Base-by-base conservation (phyloP, 1,139 yeast genomes). In the Debaryomyces robertsiae region DNA sequence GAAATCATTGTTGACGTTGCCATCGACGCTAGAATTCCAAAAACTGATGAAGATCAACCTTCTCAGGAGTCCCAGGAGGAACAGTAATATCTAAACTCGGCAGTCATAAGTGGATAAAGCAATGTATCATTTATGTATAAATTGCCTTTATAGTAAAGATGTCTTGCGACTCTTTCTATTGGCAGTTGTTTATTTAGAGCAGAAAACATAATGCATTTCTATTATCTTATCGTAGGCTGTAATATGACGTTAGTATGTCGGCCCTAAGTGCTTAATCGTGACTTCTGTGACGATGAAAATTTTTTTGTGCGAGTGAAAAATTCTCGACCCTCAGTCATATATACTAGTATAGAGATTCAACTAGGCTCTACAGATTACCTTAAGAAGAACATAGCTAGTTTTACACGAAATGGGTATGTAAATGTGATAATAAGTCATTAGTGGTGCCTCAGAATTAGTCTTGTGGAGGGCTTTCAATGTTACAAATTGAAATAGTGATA, bases 1-100 rank as follows among this genome's bases (percentile, higher is more conserved):
- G 67, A 66, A 40, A 64, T 82, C 45, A 65, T 71, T 39, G 80
- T 79, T 46, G 79, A 77, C 43, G 69, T 77, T 49, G 87, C 88
- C 24, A 65, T 81, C 49, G 82, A 80, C 54, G 65, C 71, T 19
- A 63, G 62, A 50, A 52, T 60, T 31, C 69, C 67, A 39, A 58
- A 53, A 33, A 18, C 34, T 23, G 48, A 42, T 3, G 61, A 38
- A 27, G 32, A 38, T 18, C 32, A 30, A 32, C 22, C 15, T 17
- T 13, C 37, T 13, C 37, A 40, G 17, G 30, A 31, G 16, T 13
- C 37, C 13, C 37, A 40, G 17, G 30, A 31, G 16, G 30, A 36
- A 23, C 29, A 36, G 31, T 30, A 30, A 36, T 14, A 30, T 11
- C 28, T 36, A n/a, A 22, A 4, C 31, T 32, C 35, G 11, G 25